Percentiles rank a stretch among this genome's conserved stretches.
Evolutionary conservation across 345 rosid species (phyloP).

Genomic region (Linum usitatissimum): DNA sequence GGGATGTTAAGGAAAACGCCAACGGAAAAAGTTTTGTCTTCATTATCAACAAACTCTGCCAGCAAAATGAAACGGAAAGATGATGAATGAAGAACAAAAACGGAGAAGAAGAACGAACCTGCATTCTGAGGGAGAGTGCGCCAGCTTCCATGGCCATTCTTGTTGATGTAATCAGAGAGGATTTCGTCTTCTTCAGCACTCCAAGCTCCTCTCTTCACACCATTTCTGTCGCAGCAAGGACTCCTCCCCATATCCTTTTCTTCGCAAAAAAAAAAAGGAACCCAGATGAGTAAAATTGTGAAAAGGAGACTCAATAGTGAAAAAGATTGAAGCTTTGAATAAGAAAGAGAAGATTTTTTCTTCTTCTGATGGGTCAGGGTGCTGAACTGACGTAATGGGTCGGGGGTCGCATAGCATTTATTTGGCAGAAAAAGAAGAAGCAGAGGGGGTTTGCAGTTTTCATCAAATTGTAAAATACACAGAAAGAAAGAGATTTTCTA

Average conservation of each 20-base stretch:
- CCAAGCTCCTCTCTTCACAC: conserved; percentile 86
- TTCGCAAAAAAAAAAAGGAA: too few species aligned
- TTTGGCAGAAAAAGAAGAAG: too few species aligned
- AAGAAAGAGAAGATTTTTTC: not conserved
- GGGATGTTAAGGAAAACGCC: not conserved
- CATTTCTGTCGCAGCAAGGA: conserved; percentile 79
- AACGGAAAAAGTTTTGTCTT: not conserved
- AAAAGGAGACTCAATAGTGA: not conserved
- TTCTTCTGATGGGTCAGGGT: too few species aligned
- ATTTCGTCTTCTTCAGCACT: conserved; percentile 76
- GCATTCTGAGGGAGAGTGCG: conserved; percentile 85
- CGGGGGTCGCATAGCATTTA: too few species aligned
- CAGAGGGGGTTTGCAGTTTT: too few species aligned
- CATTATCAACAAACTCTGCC: not conserved
- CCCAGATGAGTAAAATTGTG: not conserved
- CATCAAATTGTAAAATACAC: too few species aligned
- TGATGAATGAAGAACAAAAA: not conserved
- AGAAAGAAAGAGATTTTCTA: too few species aligned
- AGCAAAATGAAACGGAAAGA: not conserved
- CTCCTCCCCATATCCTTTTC: conserved; percentile 54
- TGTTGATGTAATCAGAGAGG: conserved; percentile 52
- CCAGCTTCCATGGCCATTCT: conserved; percentile 83
- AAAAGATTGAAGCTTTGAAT: not conserved
- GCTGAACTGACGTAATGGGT: too few species aligned
- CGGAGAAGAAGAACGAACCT: conserved; percentile 16